These are phyloP conservation scores for Nannochloris sp. DNA, from an alignment of 139 green algal species.

Conservation along the genomic window DNA sequence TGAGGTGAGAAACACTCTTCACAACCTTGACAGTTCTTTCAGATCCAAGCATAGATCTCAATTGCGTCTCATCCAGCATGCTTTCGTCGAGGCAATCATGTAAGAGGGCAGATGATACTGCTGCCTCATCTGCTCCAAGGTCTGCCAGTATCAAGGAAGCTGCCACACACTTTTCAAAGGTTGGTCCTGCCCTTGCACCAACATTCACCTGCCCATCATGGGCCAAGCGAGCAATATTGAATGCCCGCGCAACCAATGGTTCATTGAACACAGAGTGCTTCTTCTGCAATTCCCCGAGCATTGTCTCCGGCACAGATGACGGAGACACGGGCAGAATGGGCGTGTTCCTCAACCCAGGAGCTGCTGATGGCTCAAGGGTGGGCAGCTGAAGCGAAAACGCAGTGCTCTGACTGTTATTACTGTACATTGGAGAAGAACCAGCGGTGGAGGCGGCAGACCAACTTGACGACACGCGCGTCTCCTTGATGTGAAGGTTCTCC, in stretches of 20 bases:
- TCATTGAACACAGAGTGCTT: conserved; percentile 20
- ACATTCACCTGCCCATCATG: conserved; percentile 32
- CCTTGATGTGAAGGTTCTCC: too few species aligned
- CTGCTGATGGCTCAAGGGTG: too few species aligned
- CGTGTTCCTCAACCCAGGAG: too few species aligned
- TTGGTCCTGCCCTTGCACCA: conserved; percentile 27
- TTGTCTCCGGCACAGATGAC: background rate
- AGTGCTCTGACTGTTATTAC: too few species aligned
- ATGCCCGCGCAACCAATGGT: conserved; percentile 20
- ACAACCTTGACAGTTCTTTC: conserved; percentile 38
- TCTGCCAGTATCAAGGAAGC: conserved; percentile 48
- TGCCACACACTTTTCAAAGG: conserved; percentile 49
- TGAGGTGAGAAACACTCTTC: conserved; percentile 33
- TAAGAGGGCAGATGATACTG: conserved; percentile 51
- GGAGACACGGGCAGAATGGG: too few species aligned
- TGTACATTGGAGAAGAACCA: too few species aligned
- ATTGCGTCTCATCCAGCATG: conserved; percentile 27
- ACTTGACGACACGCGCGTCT: too few species aligned
- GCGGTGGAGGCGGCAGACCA: too few species aligned
- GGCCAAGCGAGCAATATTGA: conserved; percentile 19
- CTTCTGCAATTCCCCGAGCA: conserved; percentile 3
- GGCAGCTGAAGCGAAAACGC: too few species aligned
- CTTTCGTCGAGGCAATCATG: conserved; percentile 51
- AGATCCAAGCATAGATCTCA: conserved; percentile 43
- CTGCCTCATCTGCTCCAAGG: conserved; percentile 49